A percentile compares a stretch with the other conserved stretches of the same genome.
Evolutionary conservation across 768 basidiomycete genomes (phyloP).

Genomic region (Solioccasus polychromus): DNA sequence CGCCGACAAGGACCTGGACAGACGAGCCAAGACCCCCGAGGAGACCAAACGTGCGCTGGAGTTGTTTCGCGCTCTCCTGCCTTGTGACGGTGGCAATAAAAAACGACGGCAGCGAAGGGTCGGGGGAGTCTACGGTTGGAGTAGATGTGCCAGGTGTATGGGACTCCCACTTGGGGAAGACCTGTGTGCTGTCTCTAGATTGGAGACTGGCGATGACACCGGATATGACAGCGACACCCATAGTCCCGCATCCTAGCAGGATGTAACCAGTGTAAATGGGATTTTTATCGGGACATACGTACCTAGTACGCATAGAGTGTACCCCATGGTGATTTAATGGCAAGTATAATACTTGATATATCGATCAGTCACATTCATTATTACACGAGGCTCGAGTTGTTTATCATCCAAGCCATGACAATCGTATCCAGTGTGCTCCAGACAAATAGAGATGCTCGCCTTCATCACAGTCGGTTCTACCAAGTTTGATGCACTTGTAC

Average conservation of each 20-base stretch:
- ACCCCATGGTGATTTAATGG: constrained; percentile 60
- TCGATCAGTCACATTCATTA: constrained; percentile 12
- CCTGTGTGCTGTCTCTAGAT: constrained; percentile 32
- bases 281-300: constrained; percentile 7
- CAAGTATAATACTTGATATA: too few species aligned
- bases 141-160: constrained; percentile 74
- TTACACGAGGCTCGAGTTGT: neutral
- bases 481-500: constrained; percentile 72
- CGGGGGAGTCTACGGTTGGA: constrained; percentile 50
- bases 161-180: constrained; percentile 57
- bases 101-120: constrained; percentile 69
- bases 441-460: constrained; percentile 28
- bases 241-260: constrained; percentile 90
- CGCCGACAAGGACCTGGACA: constrained; percentile 68
- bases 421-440: neutral
- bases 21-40: constrained; percentile 57
- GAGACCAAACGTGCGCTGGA: constrained; percentile 56
- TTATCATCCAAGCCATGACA: neutral
- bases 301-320: constrained; percentile 89
- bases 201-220: constrained; percentile 87
- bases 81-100: constrained; percentile 90
- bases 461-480: constrained; percentile 93
- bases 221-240: constrained; percentile 94
- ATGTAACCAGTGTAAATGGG: constrained; percentile 17
- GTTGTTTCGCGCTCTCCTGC: constrained; percentile 66